A percentile compares a stretch with the other conserved stretches of the same genome.
phyloP scores from a whole-genome alignment of 495 filamentous ascomycete species.

The Aspergillus hancockii region DNA sequence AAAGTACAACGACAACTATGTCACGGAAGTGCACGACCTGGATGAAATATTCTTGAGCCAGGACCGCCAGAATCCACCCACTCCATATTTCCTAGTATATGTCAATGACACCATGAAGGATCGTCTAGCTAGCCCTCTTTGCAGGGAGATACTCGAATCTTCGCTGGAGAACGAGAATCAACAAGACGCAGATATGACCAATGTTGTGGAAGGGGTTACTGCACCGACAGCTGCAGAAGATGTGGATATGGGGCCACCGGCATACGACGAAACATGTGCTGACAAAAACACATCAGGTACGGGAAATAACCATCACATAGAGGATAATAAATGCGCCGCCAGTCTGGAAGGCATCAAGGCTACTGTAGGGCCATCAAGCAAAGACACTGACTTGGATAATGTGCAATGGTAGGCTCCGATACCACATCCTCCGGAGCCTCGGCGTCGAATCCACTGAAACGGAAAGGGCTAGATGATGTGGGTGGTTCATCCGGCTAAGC shows the following conservation, averaged over 20 bases:
- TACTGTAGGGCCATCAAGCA: constrained; percentile 15
- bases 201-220: constrained; percentile 25
- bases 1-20: constrained; percentile 88
- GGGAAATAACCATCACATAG: constrained; percentile 21
- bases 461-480: constrained; percentile 32
- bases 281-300: constrained; percentile 33
- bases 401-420: constrained; percentile 34
- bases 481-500: constrained; percentile 3
- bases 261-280: constrained; percentile 30
- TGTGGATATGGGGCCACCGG: constrained; percentile 32
- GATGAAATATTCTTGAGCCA: constrained; percentile 67
- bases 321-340: constrained; percentile 6
- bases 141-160: constrained; percentile 42
- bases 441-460: constrained; percentile 34
- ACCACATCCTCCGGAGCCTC: constrained; percentile 12
- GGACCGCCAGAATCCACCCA: constrained; percentile 60
- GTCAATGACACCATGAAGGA: constrained; percentile 64
- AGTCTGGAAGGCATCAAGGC: constrained; percentile 9
- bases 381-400: constrained; percentile 24
- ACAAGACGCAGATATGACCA: constrained; percentile 5
- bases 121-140: constrained; percentile 61
- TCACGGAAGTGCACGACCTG: constrained; percentile 64
- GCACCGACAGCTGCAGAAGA: constrained; percentile 19
- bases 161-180: constrained; percentile 19
- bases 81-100: constrained; percentile 89